Evolutionary conservation across 2,329 filamentous ascomycete species (phyloP), one percentile per base, ranked within the genome.

Genomic region (Leptodontidium sp.): DNA sequence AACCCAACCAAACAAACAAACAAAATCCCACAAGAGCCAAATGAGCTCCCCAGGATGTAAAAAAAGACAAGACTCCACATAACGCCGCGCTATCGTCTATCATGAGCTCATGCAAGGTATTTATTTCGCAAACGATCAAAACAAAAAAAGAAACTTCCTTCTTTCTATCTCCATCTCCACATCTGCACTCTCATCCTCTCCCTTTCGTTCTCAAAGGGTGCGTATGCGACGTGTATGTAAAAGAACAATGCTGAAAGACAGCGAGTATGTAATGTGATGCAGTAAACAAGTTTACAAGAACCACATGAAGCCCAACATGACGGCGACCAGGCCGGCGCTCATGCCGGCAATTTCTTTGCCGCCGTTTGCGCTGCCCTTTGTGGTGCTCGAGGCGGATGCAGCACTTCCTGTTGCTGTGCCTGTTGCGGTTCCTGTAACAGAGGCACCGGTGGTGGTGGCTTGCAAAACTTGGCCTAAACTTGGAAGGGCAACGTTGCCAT

Each of bases 401-500:
- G 66, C 49, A 21, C 64, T 65, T 17, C 66, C 69, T 32, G 66
- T 71, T 17, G 64, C 63, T 40, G 66, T 66, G 74, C 73, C 76
- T 11, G 78, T 77, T n/a, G 74, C 74, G 15, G 79, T 78, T 2
- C 49, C 38, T 38, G 78, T 74, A 17, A 75, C 75, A 24, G 78
- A 78, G 32, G 77, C 75, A 12, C 75, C 76, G 15, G 77, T 71
- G 1, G 77, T 71, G 1, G 77, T 76, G 52, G 66, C 64, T 15
- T 65, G 47, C 38, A 71, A 53, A 1, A 57, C 65, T 53, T 71
- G 69, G n/a, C 69, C 69, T n/a, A 71, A 11, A 32, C 66, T 89
- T 0, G 94, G 93, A 29, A 97, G 84, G 14, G 86, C 79, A 2
- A 90, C 88, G 71, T 89, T 88, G 17, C 91, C 90, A 74, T 93